Evolutionary conservation across 2,329 filamentous ascomycete species (phyloP).

Genomic region (Ophiostoma himal-ulmi): DNA sequence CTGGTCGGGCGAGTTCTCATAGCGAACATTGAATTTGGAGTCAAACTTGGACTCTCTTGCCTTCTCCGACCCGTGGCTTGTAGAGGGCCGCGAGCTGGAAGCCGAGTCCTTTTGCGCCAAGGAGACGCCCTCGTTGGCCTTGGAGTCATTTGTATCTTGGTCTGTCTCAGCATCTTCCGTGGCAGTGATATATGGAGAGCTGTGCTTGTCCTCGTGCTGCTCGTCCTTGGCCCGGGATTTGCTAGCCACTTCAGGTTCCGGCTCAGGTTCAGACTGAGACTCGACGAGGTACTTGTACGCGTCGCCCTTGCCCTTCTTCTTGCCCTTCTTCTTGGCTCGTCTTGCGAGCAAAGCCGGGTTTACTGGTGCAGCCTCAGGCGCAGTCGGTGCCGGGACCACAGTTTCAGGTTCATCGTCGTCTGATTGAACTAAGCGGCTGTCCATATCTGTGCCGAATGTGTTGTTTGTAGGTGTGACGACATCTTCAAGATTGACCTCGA

Average conservation of each 20-base stretch:
- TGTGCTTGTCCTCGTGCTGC: constrained; percentile 4
- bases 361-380: background rate
- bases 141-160: background rate
- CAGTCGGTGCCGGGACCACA: background rate
- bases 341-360: constrained; percentile 2
- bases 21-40: background rate
- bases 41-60: constrained; percentile 14
- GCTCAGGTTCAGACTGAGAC: background rate
- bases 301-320: constrained; percentile 13
- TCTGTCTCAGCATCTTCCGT: constrained; percentile 3
- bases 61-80: background rate
- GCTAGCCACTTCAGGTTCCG: background rate
- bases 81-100: background rate
- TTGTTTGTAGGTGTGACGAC: background rate
- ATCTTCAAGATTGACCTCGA: background rate
- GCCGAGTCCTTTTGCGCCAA: background rate
- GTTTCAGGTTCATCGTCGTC: background rate
- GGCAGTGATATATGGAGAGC: constrained; percentile 4
- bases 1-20: constrained; percentile 9
- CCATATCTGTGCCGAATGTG: background rate
- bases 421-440: background rate
- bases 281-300: constrained; percentile 4
- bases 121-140: background rate
- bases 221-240: background rate
- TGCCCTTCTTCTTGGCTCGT: constrained; percentile 16